A percentile compares a stretch with the other conserved stretches of the same genome.
These are phyloP conservation scores for Aspergillus steynii DNA, from an alignment of 495 filamentous ascomycete species.

Conservation along the genomic window DNA sequence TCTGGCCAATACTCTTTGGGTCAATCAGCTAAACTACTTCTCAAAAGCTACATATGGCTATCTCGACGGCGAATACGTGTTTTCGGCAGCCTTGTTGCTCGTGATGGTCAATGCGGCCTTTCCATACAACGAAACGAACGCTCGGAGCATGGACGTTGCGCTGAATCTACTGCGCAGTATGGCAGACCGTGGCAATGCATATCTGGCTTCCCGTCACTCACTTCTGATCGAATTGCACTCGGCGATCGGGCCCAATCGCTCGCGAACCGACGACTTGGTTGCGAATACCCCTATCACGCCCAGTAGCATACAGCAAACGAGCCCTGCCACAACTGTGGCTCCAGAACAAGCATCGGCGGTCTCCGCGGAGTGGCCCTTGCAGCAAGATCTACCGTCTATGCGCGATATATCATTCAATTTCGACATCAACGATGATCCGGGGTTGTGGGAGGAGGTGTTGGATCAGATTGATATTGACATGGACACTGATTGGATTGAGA, in stretches of 20 bases:
- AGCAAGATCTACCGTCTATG: constrained; percentile 27
- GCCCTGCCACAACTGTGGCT: constrained; percentile 3
- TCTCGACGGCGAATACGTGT: constrained; percentile 51
- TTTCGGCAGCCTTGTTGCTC: constrained; percentile 48
- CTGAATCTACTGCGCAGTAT: constrained; percentile 43
- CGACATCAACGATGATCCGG: constrained; percentile 38
- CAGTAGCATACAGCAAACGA: constrained; percentile 19
- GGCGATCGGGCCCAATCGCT: constrained; percentile 25
- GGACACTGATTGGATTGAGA: constrained; percentile 45
- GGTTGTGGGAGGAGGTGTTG: constrained; percentile 40
- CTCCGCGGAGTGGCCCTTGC: constrained; percentile 22
- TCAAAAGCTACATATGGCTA: constrained; percentile 49
- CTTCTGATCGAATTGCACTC: constrained; percentile 39
- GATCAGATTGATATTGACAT: constrained; percentile 42
- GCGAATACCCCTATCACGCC: constrained; percentile 16
- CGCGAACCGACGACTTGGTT: not conserved
- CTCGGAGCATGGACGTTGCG: constrained; percentile 42
- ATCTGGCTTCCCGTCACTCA: constrained; percentile 43
- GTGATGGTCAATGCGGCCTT: constrained; percentile 53
- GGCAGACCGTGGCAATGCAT: constrained; percentile 49
- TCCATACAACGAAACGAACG: constrained; percentile 38
- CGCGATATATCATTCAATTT: constrained; percentile 38
- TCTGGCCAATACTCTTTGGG: not conserved
- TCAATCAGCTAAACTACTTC: not conserved
- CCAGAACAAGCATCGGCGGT: constrained; percentile 1